Evolutionary conservation across 2,329 filamentous ascomycete species (phyloP), one percentile per base, ranked within the genome.

Genomic region (Microthyrium microscopicum): DNA sequence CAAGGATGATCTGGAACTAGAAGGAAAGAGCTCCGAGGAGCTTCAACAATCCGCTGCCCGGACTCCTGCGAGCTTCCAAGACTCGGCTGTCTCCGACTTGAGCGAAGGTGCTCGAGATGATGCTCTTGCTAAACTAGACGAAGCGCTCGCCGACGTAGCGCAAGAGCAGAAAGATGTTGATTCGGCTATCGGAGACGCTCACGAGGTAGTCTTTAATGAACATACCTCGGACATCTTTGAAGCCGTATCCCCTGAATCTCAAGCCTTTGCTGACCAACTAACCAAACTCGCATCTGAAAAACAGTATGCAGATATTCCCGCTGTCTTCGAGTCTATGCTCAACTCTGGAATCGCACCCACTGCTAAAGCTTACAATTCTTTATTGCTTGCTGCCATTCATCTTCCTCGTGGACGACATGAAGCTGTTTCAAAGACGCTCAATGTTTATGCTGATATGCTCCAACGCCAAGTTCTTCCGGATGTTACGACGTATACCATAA

Each of bases 381-480:
- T 98, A 28, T 62, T 98, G 27, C 67, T 76, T 46, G 82, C 89
- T 5, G 84, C 84, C 11, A 82, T 94, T 40, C 69, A 82, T 44
- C 68, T 94, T 13, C 81, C 85, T 5, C 64, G 66, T 17, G 76
- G 81, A 53, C 79, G 76, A 54, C 77, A 78, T 34, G 79, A 91
- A 57, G 73, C 89, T 33, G 81, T 92, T 11, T 77, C 83, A 40
- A 92, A 92, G 60, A 84, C 83, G 4, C 67, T 95, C 33, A 85
- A 93, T 58, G 80, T 98, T 33, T 98, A 95, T 54, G 78, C 84
- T 12, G 85, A 95, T 52, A 95, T 98, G 89, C 73, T 93, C 44
- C 74, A 77, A 42, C 78, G 85, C 42, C 77, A 77, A 44, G 76
- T 95, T 17, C 60, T 69, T 15, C 85, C 87, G 5, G 77, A 94